Base-by-base conservation (phyloP, 2,329 filamentous ascomycete species). In the Cladobotryum protrusum region DNA sequence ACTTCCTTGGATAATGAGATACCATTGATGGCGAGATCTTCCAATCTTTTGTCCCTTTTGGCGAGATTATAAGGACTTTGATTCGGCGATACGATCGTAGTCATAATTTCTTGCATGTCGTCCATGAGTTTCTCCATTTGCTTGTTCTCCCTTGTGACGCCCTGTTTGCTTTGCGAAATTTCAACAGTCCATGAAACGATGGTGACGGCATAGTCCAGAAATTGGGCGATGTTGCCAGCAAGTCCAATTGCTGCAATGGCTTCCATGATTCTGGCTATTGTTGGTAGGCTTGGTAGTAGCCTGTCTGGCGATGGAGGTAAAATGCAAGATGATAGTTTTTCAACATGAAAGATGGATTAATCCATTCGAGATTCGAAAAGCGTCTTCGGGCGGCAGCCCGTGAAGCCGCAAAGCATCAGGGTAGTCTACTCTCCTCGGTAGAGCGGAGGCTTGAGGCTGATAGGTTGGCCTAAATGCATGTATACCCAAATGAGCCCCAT, bases 141-240 rank as follows among this genome's bases (percentile, higher is more conserved):
- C 1, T 15, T 5, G 32, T 48, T 34, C 20, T 43, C 15, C 17
- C 15, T 24, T 35, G 13, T 18, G 33, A 18, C 18, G 18, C 29
- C 47, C 11, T 36, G 33, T 5, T 29, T n/a, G 40, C 45, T 43
- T 19, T 43, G 13, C 6, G 34, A 36, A 3, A 48, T 35, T 40
- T 48, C 40, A 14, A 42, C 15, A 7, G 47, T 42, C 47, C 34
- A 34, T 3, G n/a, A 34, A 14, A 35, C 47, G 8, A 41, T 33
- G n/a, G 24, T 43, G 33, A 48, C 29, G 5, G 47, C 40, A 43
- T 48, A 35, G 13, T 48, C 47, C 12, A 35, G 14, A 24, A 43
- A 43, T 12, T 43, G 47, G 40, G 41, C 47, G 14, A 43, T 40
- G 36, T 43, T 48, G 34, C 47, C 34, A 14, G 47, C 47, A 17